Evolutionary conservation across 129 eudicot genomes (phyloP).

Genomic region (Helianthus annuus): HanXRQr2.0-SUNRISE NC_035435.2:138696468-138696967

Average conservation of each 20-base stretch:
- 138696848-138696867: conserved; percentile 82
- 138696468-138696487: not conserved
- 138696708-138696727: no score
- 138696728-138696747: conserved; percentile 24
- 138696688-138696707: not conserved
- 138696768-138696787: conserved; percentile 57
- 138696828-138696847: conserved; percentile 64
- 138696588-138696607: not conserved
- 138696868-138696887: conserved; percentile 79
- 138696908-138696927: conserved; percentile 48
- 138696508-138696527: not conserved
- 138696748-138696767: conserved; percentile 31
- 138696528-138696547: not conserved
- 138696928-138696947: conserved; percentile 42
- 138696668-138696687: not conserved
- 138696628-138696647: conserved; percentile 11
- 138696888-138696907: conserved; percentile 76
- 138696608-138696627: conserved; percentile 30
- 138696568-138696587: conserved; percentile 12
- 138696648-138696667: not conserved
- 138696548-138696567: not conserved
- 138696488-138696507: not conserved
- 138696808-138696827: conserved; percentile 76
- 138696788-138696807: conserved; percentile 68
- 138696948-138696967: conserved; percentile 26